Evolutionary conservation across 2,329 filamentous ascomycete genomes (phyloP).

Genomic region (Fragosphaeria purpurea): DNA sequence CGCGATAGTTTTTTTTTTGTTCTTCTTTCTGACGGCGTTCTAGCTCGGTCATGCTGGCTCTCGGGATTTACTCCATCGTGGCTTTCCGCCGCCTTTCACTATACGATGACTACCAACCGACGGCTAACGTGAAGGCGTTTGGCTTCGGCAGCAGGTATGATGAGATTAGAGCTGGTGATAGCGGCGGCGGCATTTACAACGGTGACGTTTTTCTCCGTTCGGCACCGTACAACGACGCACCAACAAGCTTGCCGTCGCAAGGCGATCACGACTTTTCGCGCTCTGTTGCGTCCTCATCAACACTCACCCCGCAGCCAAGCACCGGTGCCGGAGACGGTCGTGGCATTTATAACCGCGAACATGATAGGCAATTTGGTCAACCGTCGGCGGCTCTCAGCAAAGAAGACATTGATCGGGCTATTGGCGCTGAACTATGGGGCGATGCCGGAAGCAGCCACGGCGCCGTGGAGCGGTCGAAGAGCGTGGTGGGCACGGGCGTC

Average conservation of each 20-base stretch:
- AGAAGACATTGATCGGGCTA: slow-evolving; percentile 21
- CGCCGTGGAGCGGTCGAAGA: slow-evolving; percentile 16
- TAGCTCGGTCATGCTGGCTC: slow-evolving; percentile 32
- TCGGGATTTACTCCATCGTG: slow-evolving; percentile 35
- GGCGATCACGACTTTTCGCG: background rate
- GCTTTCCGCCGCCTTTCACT: slow-evolving; percentile 37
- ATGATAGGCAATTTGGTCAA: slow-evolving; percentile 19
- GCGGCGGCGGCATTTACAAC: slow-evolving; percentile 12
- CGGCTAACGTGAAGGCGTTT: slow-evolving; percentile 38
- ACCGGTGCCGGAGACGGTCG: slow-evolving; percentile 1
- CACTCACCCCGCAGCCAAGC: slow-evolving; percentile 5
- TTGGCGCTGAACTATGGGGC: slow-evolving; percentile 24
- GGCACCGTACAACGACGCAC: slow-evolving; percentile 10
- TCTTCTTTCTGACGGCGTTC: slow-evolving; percentile 6
- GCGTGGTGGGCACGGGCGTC: slow-evolving; percentile 16
- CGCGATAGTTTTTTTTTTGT: background rate
- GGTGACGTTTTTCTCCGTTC: slow-evolving; percentile 9
- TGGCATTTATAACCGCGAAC: slow-evolving; percentile 18
- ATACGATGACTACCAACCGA: slow-evolving; percentile 41
- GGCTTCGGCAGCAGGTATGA: slow-evolving; percentile 28
- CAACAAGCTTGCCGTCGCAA: slow-evolving; percentile 8
- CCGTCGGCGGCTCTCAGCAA: slow-evolving; percentile 13
- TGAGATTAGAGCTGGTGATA: slow-evolving; percentile 15
- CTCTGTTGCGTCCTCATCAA: slow-evolving; percentile 8
- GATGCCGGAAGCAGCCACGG: background rate